Conservation (phyloP, 108 stramenopile species). For the Cyclostephanos invisitatus region DNA sequence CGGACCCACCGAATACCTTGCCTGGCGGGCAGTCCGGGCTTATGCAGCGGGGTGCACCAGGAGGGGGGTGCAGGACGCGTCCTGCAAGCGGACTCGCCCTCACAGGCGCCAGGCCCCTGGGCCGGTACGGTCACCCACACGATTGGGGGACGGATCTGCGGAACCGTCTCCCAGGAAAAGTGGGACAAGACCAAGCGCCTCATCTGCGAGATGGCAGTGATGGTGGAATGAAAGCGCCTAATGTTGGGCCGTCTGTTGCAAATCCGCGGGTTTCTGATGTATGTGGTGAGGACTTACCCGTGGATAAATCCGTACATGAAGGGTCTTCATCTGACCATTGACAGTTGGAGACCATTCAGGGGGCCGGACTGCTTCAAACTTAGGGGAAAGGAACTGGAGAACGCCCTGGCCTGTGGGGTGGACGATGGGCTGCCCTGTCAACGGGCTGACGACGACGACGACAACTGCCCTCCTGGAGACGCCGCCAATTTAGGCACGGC, state of each 20-base stretch:
- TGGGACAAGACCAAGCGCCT: neutral
- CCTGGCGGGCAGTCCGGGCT: too few species aligned
- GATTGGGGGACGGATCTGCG: too few species aligned
- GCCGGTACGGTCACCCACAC: too few species aligned
- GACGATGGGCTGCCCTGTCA: constrained; percentile 13
- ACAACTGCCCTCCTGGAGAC: too few species aligned
- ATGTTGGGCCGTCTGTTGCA: neutral
- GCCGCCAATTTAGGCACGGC: too few species aligned
- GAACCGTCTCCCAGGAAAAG: neutral
- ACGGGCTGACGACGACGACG: neutral
- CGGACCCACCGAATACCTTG: too few species aligned
- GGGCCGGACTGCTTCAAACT: constrained; percentile 46
- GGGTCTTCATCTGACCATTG: constrained; percentile 32
- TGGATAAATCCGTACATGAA: neutral
- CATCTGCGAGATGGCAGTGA: neutral
- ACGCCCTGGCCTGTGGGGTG: neutral
- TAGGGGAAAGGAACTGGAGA: neutral
- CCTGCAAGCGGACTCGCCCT: neutral
- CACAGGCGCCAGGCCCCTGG: neutral
- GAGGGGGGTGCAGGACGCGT: neutral
- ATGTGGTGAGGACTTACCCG: neutral
- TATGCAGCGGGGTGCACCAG: neutral
- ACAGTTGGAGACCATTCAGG: constrained; percentile 36
- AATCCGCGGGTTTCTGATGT: neutral
- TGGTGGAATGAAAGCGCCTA: neutral